Conservation (phyloP, 2,329 filamentous ascomycete genomes). For the Diaporthe sp. region DNA sequence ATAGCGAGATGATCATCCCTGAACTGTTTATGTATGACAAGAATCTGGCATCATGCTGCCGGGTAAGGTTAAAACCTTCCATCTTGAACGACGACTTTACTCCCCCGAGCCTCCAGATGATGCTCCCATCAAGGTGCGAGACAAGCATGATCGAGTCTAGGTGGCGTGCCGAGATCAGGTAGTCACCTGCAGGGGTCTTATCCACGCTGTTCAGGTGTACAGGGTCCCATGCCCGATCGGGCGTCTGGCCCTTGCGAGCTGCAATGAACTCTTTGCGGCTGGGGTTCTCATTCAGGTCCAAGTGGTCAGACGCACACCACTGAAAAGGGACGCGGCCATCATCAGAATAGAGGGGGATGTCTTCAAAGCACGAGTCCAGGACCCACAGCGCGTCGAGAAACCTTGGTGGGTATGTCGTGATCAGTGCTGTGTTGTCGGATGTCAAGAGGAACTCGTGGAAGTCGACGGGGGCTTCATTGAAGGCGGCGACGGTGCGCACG, state of each 20-base stretch:
- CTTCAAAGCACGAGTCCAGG: slow-evolving; percentile 33
- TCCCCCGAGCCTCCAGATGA: slow-evolving; percentile 57
- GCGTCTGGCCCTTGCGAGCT: slow-evolving; percentile 30
- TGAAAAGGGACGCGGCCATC: slow-evolving; percentile 9
- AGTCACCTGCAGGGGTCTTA: slow-evolving; percentile 60
- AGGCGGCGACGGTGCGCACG: slow-evolving; percentile 25
- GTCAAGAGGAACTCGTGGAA: slow-evolving; percentile 34
- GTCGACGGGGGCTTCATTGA: not conserved
- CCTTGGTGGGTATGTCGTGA: slow-evolving; percentile 26
- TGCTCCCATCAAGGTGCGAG: slow-evolving; percentile 58
- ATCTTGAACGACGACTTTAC: slow-evolving; percentile 36
- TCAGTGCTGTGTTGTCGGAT: slow-evolving; percentile 29
- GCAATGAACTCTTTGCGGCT: not conserved
- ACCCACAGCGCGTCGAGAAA: slow-evolving; percentile 31
- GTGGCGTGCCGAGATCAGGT: slow-evolving; percentile 65
- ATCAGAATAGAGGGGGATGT: slow-evolving; percentile 1
- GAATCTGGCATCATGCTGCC: slow-evolving; percentile 65
- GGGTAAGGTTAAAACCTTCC: slow-evolving; percentile 47
- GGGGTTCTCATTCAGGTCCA: slow-evolving; percentile 21
- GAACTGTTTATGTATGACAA: slow-evolving; percentile 57
- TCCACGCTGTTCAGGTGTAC: slow-evolving; percentile 71
- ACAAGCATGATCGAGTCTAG: slow-evolving; percentile 62
- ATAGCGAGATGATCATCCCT: slow-evolving; percentile 55
- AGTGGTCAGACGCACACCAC: slow-evolving; percentile 36
- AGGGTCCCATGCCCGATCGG: slow-evolving; percentile 60